Evolutionary conservation across 208 protist genomes (phyloP), one percentile per base, ranked within the genome.

Genomic region (Leishmania guyanensis): DNA sequence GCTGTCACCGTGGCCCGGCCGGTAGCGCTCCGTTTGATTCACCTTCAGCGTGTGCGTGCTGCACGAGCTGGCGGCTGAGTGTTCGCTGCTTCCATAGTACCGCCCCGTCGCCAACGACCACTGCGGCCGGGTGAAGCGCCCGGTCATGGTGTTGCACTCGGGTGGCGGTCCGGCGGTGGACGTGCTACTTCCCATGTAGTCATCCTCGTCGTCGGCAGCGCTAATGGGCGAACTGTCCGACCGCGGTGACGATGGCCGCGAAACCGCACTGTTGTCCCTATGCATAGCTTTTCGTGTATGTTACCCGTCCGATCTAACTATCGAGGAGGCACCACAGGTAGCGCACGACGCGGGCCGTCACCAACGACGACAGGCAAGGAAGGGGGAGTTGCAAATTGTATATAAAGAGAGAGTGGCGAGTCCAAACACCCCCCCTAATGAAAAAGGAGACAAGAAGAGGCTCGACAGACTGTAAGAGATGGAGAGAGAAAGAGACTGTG

Each of bases 141-240:
- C 92, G 4, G 91, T 95, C 65, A 82, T 88, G 12, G 73, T 72
- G 12, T 86, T 88, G 12, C 84, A 91, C 20, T 94, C 89, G 1
- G 91, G 89, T 62, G 89, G 91, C 4, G 94, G 94, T 16, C 94
- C 94, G 8, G 92, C 94, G 5, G 94, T 97, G 36, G 94, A 95
- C 16, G 91, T 94, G 82, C 92, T 95, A 69, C 92, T 97, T 64
- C 90, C 79, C 81, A 88, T 86, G 70, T 86, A 90, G 54, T 90
- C 88, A 33, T 91, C 88, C 65, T 88, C 89, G 36, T 92, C 82
- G 46, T 89, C 86, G 5, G 80, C 82, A 6, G 54, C 64, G 39
- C 82, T 86, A 20, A 80, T 72, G 26, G 82, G 80, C 64, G 82
- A 82, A n/a, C 65, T 71, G 77, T 48, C 56, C 36, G 78, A 82